Conservation (phyloP, 192 early-diverging fungal genomes). For the Linnemannia hyalina region DNA sequence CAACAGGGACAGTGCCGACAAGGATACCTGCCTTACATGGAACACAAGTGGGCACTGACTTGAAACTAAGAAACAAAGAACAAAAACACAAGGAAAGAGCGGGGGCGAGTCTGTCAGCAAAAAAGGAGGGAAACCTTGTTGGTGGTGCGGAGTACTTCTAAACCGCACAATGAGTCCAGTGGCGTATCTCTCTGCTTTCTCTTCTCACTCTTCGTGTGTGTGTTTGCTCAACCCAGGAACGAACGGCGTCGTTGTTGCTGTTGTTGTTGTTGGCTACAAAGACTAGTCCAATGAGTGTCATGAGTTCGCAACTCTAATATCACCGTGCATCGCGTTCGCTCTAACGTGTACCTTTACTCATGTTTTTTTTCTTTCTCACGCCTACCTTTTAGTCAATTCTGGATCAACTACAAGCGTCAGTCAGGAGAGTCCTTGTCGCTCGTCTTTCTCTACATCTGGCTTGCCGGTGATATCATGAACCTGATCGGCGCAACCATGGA, state of each 20-base stretch:
- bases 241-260: background rate
- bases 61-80: background rate
- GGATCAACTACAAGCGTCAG: constrained; percentile 81
- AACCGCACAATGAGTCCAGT: background rate
- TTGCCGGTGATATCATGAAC: constrained; percentile 83
- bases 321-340: background rate
- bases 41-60: background rate
- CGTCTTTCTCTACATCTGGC: constrained; percentile 81
- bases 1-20: background rate
- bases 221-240: background rate
- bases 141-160: background rate
- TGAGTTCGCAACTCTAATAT: background rate
- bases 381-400: constrained; percentile 72
- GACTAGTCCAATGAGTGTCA: background rate
- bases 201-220: background rate
- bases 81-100: background rate
- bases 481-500: constrained; percentile 80
- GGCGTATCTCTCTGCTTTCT: background rate
- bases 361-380: background rate
- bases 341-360: background rate
- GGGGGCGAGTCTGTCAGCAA: background rate
- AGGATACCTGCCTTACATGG: too few species aligned
- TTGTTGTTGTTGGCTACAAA: background rate
- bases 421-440: constrained; percentile 83
- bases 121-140: background rate